phyloP scores from a whole-genome alignment of 345 rosid species.

The Laguncularia racemosa region DNA sequence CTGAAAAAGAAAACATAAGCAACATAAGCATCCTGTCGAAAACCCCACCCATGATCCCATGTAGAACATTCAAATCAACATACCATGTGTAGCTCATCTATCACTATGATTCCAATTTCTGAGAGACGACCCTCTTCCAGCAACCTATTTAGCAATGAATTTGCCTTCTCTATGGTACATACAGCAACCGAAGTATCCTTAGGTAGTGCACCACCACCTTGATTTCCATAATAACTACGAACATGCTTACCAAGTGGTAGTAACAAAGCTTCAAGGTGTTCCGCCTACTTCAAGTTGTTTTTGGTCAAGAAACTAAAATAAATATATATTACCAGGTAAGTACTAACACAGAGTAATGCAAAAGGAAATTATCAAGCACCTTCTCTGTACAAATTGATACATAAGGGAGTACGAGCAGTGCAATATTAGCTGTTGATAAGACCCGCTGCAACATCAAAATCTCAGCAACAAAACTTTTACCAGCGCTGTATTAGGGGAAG shows the following conservation, averaged over 20 bases:
- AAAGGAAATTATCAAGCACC: constrained; percentile 32
- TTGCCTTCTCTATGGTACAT: constrained; percentile 99
- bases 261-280: constrained; percentile 81
- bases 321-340: background rate
- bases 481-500: constrained; percentile 56
- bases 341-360: background rate
- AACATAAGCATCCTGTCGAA: background rate
- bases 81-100: constrained; percentile 99
- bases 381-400: constrained; percentile 94
- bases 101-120: constrained; percentile 91
- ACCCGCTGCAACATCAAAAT: constrained; percentile 91
- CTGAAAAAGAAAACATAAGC: constrained; percentile 8
- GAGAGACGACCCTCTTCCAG: constrained; percentile 94
- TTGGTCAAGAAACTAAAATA: background rate
- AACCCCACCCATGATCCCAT: background rate
- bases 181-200: constrained; percentile 96
- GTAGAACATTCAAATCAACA: background rate
- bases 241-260: constrained; percentile 94
- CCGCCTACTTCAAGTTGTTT: constrained; percentile 48
- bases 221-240: constrained; percentile 87
- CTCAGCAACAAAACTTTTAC: constrained; percentile 98
- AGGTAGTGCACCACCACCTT: constrained; percentile 97
- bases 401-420: constrained; percentile 92
- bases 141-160: constrained; percentile 74
- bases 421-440: constrained; percentile 73